These are phyloP conservation scores for Skeletonema marinoi DNA, from an alignment of 108 stramenopile species.

Conservation along the genomic window DNA sequence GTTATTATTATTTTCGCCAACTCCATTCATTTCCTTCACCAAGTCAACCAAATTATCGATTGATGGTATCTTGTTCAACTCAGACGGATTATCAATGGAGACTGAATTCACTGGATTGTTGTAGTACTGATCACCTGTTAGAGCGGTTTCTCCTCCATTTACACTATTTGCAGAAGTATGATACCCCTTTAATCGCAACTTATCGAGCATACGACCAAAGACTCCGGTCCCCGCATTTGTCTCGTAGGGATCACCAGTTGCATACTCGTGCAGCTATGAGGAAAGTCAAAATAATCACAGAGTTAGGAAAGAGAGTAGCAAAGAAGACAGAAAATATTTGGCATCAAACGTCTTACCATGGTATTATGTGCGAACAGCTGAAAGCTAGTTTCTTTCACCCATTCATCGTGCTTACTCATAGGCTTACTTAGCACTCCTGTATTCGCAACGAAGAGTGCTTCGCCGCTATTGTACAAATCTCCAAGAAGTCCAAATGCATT, in stretches of 20 bases:
- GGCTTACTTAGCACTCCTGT: slow-evolving; percentile 33
- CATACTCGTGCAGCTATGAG: background rate
- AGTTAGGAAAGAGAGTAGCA: background rate
- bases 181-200: slow-evolving; percentile 7
- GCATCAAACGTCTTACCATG: slow-evolving; percentile 1
- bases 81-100: background rate
- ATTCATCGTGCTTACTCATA: background rate
- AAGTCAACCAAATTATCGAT: slow-evolving; percentile 16
- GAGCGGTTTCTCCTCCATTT: slow-evolving; percentile 19
- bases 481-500: background rate
- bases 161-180: slow-evolving; percentile 24
- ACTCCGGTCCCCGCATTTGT: slow-evolving; percentile 27
- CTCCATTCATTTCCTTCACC: slow-evolving; percentile 21
- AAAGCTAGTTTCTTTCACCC: too few relatives aligned
- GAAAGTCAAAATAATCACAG: background rate
- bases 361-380: slow-evolving; percentile 43
- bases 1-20: slow-evolving; percentile 11
- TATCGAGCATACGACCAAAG: slow-evolving; percentile 36
- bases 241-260: slow-evolving; percentile 28
- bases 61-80: slow-evolving; percentile 15
- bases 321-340: background rate
- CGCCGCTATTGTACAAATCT: background rate
- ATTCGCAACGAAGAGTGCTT: slow-evolving; percentile 28
- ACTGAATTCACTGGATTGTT: slow-evolving; percentile 13
- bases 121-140: slow-evolving; percentile 16